Evolutionary conservation across 1,284 basidiomycete genomes (phyloP).

Genomic region (Ceratobasidium sp.): DNA sequence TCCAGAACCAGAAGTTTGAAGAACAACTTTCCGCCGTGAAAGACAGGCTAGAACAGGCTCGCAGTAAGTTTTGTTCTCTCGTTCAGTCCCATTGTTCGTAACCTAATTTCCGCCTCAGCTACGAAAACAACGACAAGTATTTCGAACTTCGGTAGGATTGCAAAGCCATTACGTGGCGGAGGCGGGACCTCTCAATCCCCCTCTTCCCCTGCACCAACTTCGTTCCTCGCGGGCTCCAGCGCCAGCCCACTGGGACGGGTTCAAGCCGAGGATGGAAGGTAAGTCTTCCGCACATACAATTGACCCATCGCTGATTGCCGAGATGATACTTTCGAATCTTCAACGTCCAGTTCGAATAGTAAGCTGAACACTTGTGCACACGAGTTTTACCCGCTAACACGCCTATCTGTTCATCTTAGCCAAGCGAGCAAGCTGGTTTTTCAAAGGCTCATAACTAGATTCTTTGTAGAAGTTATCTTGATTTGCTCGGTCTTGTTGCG

Average conservation of each 20-base stretch:
- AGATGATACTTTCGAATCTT: not conserved
- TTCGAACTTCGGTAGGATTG: slow-evolving; percentile 87
- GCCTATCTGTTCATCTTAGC: slow-evolving; percentile 58
- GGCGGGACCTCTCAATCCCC: slow-evolving; percentile 65
- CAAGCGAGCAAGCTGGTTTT: slow-evolving; percentile 89
- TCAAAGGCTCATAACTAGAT: slow-evolving; percentile 53
- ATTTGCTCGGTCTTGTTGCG: slow-evolving; percentile 30
- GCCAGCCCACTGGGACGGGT: slow-evolving; percentile 72
- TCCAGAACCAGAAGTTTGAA: slow-evolving; percentile 97
- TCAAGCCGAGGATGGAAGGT: slow-evolving; percentile 84
- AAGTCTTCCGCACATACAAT: slow-evolving; percentile 54
- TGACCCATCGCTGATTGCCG: slow-evolving; percentile 33
- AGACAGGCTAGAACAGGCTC: slow-evolving; percentile 90
- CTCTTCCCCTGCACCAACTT: slow-evolving; percentile 54
- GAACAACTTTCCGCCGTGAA: slow-evolving; percentile 90
- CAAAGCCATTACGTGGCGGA: slow-evolving; percentile 94
- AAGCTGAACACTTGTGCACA: slow-evolving; percentile 24
- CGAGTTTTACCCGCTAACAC: not conserved
- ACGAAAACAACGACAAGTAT: slow-evolving; percentile 71
- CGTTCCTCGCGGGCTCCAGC: slow-evolving; percentile 54
- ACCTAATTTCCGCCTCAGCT: slow-evolving; percentile 59
- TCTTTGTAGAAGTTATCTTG: slow-evolving; percentile 20
- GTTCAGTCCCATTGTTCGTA: slow-evolving; percentile 9
- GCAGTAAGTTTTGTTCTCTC: slow-evolving; percentile 67
- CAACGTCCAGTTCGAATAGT: slow-evolving; percentile 40